Base-by-base conservation (phyloP, 371 early-diverging fungal species). In the Coemansia sp. region DNA sequence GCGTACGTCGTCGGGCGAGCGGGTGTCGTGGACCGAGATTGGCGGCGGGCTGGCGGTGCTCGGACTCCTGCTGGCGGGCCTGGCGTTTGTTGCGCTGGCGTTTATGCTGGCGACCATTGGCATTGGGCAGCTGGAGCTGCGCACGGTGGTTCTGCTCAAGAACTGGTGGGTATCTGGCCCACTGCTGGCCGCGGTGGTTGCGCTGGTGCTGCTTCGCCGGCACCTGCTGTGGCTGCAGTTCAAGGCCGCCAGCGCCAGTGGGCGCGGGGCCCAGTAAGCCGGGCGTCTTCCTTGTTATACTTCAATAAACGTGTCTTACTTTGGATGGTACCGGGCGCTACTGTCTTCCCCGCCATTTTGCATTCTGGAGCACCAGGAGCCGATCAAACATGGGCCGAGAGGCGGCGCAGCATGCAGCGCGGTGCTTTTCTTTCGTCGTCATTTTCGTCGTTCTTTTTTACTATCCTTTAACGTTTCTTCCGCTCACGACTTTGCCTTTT, bases 71-170 rank as follows among this genome's bases (percentile, higher is more conserved):
- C 52, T 56, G 20, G 47, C 47, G 7, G 60, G 72, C 2, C 54
- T 68, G 49, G 61, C 54, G 16, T 65, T 68, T 47, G 65, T 64
- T 39, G 34, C 57, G 11, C 58, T 59, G 34, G 58, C 74, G n/a
- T 72, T 72, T 55, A 49, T 72, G 11, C 45, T 72, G 31, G 74
- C 74, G 2, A 72, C 69, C 2, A 40, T 72, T 47, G 61, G 74
- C 1, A 57, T 72, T 16, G 74, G 74, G 2, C 74, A 72, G 61
- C 57, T 72, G 59, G 74, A 72, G 43, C 63, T 72, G 40, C 72
- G 72, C 3, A 57, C 61, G 5, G 58, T 72, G 31, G 30, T 72
- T 3, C 41, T 72, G 57, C 50, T 72, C 26, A 42, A 57, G 53
- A 60, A 55, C 58, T 61, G 65, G 68, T 68, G 55, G 61, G 57